These are phyloP conservation scores for Thalassiosira hispida DNA, from an alignment of 352 stramenopile genomes.

Conservation along the genomic window DNA sequence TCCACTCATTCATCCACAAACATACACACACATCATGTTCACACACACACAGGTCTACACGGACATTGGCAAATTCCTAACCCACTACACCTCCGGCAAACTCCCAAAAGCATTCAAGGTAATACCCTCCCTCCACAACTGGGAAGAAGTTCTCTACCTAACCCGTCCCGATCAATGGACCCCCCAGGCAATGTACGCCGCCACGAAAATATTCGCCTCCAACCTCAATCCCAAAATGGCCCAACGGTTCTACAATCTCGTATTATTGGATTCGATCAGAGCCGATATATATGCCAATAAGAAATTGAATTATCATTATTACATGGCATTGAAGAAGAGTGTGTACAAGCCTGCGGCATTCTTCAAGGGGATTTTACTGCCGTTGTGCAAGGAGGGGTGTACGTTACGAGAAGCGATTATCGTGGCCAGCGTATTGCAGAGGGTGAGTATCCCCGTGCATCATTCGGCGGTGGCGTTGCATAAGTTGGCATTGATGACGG, in stretches of 20 bases:
- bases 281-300: conserved; percentile 98
- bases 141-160: conserved; percentile 98
- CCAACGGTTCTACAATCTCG: conserved; percentile 98
- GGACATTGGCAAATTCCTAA: conserved; percentile 96
- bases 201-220: conserved; percentile 97
- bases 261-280: conserved; percentile 94
- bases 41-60: conserved; percentile 89
- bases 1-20: background rate
- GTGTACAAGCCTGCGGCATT: conserved; percentile 99
- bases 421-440: conserved; percentile 95
- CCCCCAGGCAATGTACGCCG: conserved; percentile 96
- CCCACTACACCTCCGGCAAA: conserved; percentile 97
- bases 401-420: conserved; percentile 97
- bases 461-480: conserved; percentile 99
- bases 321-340: conserved; percentile 98
- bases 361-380: conserved; percentile 99
- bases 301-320: conserved; percentile 99
- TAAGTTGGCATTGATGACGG: conserved; percentile 92
- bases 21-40: background rate
- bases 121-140: conserved; percentile 97
- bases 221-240: conserved; percentile 99
- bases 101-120: conserved; percentile 99
- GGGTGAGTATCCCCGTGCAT: conserved; percentile 98
- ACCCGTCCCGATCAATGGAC: conserved; percentile 98
- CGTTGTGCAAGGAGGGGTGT: conserved; percentile 94